A percentile compares a stretch with the other conserved stretches of the same genome.
Evolutionary conservation across 768 basidiomycete species (phyloP).

Genomic region (Gautieria morchelliformis): DNA sequence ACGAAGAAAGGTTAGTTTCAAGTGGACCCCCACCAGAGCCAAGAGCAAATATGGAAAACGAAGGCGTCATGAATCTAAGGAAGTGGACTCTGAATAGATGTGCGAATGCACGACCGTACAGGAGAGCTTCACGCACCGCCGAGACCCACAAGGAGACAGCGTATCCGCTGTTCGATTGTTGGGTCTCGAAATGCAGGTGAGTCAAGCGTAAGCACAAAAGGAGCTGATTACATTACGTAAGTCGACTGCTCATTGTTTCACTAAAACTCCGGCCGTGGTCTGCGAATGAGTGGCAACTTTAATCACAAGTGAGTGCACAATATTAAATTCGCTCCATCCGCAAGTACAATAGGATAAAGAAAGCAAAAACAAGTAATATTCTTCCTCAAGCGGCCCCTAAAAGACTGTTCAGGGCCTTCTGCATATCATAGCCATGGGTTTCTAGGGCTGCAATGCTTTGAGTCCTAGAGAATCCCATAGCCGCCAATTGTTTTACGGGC

Average conservation of each 20-base stretch:
- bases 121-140: background rate
- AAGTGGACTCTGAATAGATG: background rate
- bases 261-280: too few species aligned
- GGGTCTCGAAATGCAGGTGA: slow-evolving; percentile 2
- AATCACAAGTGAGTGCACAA: too few species aligned
- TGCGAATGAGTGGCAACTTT: too few species aligned
- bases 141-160: slow-evolving; percentile 6
- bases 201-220: background rate
- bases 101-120: background rate
- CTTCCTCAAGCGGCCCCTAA: slow-evolving; percentile 28
- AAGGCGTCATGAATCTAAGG: slow-evolving; percentile 24
- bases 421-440: slow-evolving; percentile 74
- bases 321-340: background rate
- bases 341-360: background rate
- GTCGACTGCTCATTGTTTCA: too few species aligned
- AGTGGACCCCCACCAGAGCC: slow-evolving; percentile 85
- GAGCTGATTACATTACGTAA: too few species aligned
- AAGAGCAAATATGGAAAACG: slow-evolving; percentile 68
- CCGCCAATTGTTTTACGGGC: slow-evolving; percentile 67
- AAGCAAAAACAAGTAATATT: background rate
- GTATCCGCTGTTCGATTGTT: slow-evolving; percentile 1
- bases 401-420: slow-evolving; percentile 65
- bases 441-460: slow-evolving; percentile 83
- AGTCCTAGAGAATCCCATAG: slow-evolving; percentile 83
- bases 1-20: slow-evolving; percentile 86